Percentiles rank a stretch among this genome's conserved stretches.
These are phyloP conservation scores for Komagataella kurtzmanii DNA, from an alignment of 805 yeast species.

Conservation along the genomic window DNA sequence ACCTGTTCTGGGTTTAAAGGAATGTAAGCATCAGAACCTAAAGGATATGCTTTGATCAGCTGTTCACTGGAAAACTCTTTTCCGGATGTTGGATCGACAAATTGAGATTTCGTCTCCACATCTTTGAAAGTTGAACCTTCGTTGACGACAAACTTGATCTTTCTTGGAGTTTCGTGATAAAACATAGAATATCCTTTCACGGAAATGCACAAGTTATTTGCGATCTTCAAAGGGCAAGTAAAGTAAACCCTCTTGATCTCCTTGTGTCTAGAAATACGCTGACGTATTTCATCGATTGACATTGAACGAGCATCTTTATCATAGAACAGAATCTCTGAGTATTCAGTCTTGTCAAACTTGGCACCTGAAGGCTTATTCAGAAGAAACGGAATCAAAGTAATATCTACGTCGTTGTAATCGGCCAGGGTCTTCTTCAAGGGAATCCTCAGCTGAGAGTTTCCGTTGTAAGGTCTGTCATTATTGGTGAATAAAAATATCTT, in stretches of 20 bases:
- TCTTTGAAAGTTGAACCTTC: conserved; percentile 35
- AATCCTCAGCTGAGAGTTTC: conserved; percentile 23
- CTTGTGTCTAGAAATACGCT: conserved; percentile 31
- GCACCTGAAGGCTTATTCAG: conserved; percentile 20
- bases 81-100: conserved; percentile 26
- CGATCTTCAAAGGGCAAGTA: conserved; percentile 44
- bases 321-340: conserved; percentile 35
- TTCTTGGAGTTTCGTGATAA: conserved; percentile 35
- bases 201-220: conserved; percentile 44
- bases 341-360: conserved; percentile 33
- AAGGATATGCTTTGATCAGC: conserved; percentile 22
- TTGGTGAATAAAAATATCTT: conserved; percentile 65
- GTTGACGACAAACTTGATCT: conserved; percentile 39
- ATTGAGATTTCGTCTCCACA: conserved; percentile 33
- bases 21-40: conserved; percentile 31
- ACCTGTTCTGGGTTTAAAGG: conserved; percentile 23
- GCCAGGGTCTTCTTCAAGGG: conserved; percentile 42
- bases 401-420: conserved; percentile 42
- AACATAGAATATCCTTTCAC: conserved; percentile 61
- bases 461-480: conserved; percentile 51
- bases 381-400: conserved; percentile 53
- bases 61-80: conserved; percentile 22
- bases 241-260: conserved; percentile 54
- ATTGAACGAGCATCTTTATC: not conserved
- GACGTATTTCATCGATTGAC: not conserved